Percentiles rank a stretch among this genome's conserved stretches.
phyloP scores from a whole-genome alignment of 768 basidiomycete species.

The Erythrobasidium yunnanense region DNA sequence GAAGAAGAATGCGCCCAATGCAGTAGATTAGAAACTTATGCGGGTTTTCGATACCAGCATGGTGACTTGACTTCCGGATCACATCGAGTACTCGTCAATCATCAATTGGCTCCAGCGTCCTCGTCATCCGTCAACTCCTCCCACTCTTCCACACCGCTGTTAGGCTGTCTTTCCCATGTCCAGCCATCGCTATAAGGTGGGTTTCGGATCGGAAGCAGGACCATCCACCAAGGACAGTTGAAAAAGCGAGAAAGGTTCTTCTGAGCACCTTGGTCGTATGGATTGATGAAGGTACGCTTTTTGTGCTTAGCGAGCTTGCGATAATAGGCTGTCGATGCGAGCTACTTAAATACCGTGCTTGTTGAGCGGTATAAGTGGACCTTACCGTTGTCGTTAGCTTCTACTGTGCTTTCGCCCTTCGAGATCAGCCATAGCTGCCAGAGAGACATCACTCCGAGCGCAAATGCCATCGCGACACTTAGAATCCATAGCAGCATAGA shows the following conservation, averaged over 20 bases:
- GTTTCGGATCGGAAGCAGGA: conserved; percentile 70
- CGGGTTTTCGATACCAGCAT: no score
- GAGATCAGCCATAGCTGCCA: conserved; percentile 62
- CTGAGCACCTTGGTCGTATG: conserved; percentile 69
- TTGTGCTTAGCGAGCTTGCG: conserved; percentile 56
- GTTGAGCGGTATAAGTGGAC: not conserved
- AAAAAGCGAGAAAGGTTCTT: conserved; percentile 75
- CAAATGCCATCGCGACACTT: conserved; percentile 60
- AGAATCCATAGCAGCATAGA: conserved; percentile 71
- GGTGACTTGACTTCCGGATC: no score
- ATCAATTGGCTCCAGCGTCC: conserved; percentile 37
- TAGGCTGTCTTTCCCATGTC: conserved; percentile 61
- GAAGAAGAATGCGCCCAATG: not conserved
- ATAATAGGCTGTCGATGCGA: conserved; percentile 50
- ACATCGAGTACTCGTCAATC: no score
- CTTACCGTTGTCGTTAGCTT: conserved; percentile 66
- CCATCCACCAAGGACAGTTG: conserved; percentile 70
- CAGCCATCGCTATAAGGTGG: conserved; percentile 76
- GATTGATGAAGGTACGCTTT: conserved; percentile 56
- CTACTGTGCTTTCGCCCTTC: conserved; percentile 75
- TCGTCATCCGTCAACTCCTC: conserved; percentile 83
- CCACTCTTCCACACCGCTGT: conserved; percentile 55
- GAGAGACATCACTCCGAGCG: conserved; percentile 58
- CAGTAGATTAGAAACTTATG: no score
- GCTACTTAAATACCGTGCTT: not conserved